Evolutionary conservation across 2,329 filamentous ascomycete species (phyloP), one percentile per base, ranked within the genome.

Genomic region (Macroventuria anomochaeta): DNA sequence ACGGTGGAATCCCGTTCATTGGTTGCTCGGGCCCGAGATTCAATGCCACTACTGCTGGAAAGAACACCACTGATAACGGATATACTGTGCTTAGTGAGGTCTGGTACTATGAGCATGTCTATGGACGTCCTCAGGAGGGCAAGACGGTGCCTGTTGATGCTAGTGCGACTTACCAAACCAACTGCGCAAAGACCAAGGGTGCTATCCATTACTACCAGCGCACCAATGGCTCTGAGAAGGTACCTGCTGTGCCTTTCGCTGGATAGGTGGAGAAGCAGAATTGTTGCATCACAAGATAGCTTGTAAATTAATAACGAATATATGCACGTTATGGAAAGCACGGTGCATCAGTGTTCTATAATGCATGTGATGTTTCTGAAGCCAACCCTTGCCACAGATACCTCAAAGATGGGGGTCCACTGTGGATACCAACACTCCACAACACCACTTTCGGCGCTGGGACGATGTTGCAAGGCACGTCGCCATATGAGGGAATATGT

Each of bases 41-140:
- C 71, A 88, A 88, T 67, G 76, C 80, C 58, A 88, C 86, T 12
- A 78, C 69, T 17, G 83, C 80, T 7, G 86, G 86, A 2, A 77
- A 73, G 55, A 81, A 81, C 17, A 81, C 79, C 2, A 63, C 65
- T 2, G 86, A 88, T 62, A 80, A 76, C 50, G 85, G 86, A 1
- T 75, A 75, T 57, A 88, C 85, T 1, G 76, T 81, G 26, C 61
- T 89, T 40, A 80, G 70, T 53, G 86, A 89, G 77, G 78, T 86
- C 11, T 89, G 85, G 85, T 89, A 88, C 66, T 88, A 87, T 64
- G 80, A 83, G 69, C 81, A 88, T 70, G 82, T 65, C 2, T 79
- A 78, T 49, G 86, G 86, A 3, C 71, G 78, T 13, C 80, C 84
- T 6, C 86, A 88, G 73, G 73, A 79, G 48, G 77, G 75, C 2